These are phyloP conservation scores for Sporisorium sorghi DNA, from an alignment of 1,284 basidiomycete species.

Conservation along the genomic window DNA sequence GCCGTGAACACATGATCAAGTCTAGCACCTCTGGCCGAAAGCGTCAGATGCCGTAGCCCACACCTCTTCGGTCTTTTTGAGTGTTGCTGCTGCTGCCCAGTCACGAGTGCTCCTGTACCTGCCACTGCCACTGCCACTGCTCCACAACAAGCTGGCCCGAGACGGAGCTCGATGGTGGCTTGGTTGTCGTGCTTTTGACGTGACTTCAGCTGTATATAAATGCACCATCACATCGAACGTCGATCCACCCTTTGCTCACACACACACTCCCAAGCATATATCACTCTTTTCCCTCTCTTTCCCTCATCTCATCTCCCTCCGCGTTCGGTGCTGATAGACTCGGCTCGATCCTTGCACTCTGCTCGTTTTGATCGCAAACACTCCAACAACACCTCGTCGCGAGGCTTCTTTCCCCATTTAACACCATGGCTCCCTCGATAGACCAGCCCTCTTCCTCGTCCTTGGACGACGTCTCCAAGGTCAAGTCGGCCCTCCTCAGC, in stretches of 20 bases:
- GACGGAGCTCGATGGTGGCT: too few relatives aligned
- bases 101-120: background rate
- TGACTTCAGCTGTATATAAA: too few relatives aligned
- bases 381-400: slow-evolving; percentile 19
- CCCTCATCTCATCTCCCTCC: background rate
- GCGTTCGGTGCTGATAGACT: slow-evolving; percentile 13
- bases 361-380: slow-evolving; percentile 14
- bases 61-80: too few relatives aligned
- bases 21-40: too few relatives aligned
- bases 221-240: too few relatives aligned
- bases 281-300: slow-evolving; percentile 12
- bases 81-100: too few relatives aligned
- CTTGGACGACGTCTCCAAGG: slow-evolving; percentile 45
- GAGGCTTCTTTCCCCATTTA: slow-evolving; percentile 12
- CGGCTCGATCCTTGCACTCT: slow-evolving; percentile 12
- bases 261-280: slow-evolving; percentile 1
- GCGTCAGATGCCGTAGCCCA: too few relatives aligned
- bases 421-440: slow-evolving; percentile 50
- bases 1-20: background rate
- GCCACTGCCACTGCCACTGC: too few relatives aligned
- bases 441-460: slow-evolving; percentile 33
- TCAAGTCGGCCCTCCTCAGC: slow-evolving; percentile 54
- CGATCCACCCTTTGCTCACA: background rate
- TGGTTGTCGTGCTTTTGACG: too few relatives aligned
- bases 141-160: too few relatives aligned